Percentiles rank a stretch among this genome's conserved stretches.
Evolutionary conservation across 2,329 filamentous ascomycete genomes (phyloP).

Genomic region (Podosphaera fusca): DNA sequence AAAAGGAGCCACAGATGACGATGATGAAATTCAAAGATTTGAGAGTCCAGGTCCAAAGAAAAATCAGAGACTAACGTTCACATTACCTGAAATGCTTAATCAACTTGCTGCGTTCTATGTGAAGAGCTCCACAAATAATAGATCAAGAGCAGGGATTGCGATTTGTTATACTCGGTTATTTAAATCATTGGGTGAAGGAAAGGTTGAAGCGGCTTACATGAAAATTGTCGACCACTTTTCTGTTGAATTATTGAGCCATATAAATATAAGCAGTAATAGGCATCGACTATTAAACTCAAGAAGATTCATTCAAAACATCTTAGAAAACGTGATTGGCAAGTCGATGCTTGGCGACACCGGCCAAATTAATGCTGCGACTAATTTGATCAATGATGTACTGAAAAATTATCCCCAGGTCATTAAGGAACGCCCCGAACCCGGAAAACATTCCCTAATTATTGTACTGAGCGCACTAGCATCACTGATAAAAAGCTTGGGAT

Average conservation of each 20-base stretch:
- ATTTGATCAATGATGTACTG: conserved; percentile 65
- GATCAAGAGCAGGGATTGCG: conserved; percentile 58
- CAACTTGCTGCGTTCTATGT: conserved; percentile 64
- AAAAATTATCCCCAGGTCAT: conserved; percentile 86
- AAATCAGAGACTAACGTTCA: conserved; percentile 47
- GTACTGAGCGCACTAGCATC: conserved; percentile 59
- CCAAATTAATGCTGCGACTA: conserved; percentile 60
- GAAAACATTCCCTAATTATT: conserved; percentile 63
- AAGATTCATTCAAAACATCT: conserved; percentile 59
- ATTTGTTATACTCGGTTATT: conserved; percentile 72
- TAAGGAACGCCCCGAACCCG: conserved; percentile 69
- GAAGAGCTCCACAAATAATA: conserved; percentile 55
- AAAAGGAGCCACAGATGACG: conserved; percentile 55
- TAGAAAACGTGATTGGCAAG: conserved; percentile 63
- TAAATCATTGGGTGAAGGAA: conserved; percentile 52
- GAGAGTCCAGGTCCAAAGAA: conserved; percentile 59
- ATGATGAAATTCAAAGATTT: conserved; percentile 41
- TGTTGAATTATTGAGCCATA: conserved; percentile 53
- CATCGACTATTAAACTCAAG: conserved; percentile 71
- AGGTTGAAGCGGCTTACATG: conserved; percentile 64
- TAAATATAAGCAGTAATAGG: conserved; percentile 57
- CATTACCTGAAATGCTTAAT: conserved; percentile 54
- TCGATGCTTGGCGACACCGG: conserved; percentile 75
- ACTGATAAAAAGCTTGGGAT: conserved; percentile 58
- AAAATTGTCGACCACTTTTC: conserved; percentile 64